Conservation (phyloP, 805 yeast species). For the Starmerella apicola region DNA sequence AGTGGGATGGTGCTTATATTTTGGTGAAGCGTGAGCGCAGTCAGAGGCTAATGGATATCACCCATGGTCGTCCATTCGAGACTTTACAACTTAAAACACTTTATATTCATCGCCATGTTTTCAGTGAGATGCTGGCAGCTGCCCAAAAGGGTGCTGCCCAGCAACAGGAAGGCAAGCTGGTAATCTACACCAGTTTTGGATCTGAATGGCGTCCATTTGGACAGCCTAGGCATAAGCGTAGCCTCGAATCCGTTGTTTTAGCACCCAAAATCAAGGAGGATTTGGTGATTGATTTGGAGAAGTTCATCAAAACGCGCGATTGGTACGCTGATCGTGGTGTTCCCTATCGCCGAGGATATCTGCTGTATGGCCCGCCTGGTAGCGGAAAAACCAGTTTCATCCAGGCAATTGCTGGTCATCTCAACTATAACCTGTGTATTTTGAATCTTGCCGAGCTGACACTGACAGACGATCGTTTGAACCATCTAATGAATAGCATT, state of each 20-base stretch:
- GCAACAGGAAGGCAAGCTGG: slow-evolving; percentile 85
- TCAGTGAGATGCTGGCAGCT: slow-evolving; percentile 60
- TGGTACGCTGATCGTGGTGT: slow-evolving; percentile 98
- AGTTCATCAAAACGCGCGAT: slow-evolving; percentile 63
- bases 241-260: slow-evolving; percentile 72
- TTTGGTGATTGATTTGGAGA: slow-evolving; percentile 60
- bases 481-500: slow-evolving; percentile 90
- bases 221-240: slow-evolving; percentile 77
- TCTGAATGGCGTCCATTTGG: slow-evolving; percentile 99
- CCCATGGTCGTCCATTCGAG: slow-evolving; percentile 88
- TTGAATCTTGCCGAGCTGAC: slow-evolving; percentile 82
- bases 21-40: slow-evolving; percentile 82
- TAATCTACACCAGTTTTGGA: slow-evolving; percentile 87
- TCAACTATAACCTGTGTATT: slow-evolving; percentile 91
- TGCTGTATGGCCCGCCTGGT: slow-evolving; percentile 95
- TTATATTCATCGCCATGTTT: slow-evolving; percentile 63
- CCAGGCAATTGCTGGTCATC: slow-evolving; percentile 91
- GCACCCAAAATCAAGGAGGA: slow-evolving; percentile 60
- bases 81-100: slow-evolving; percentile 89
- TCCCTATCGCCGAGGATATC: slow-evolving; percentile 89
- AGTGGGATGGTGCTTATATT: slow-evolving; percentile 79
- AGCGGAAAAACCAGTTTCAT: slow-evolving; percentile 92
- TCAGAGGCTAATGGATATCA: slow-evolving; percentile 74
- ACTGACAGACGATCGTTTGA: slow-evolving; percentile 85
- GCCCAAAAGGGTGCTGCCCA: slow-evolving; percentile 75